A percentile compares a stretch with the other conserved stretches of the same genome.
Evolutionary conservation across 768 basidiomycete genomes (phyloP).

Genomic region (Lentinula lateritia): DNA sequence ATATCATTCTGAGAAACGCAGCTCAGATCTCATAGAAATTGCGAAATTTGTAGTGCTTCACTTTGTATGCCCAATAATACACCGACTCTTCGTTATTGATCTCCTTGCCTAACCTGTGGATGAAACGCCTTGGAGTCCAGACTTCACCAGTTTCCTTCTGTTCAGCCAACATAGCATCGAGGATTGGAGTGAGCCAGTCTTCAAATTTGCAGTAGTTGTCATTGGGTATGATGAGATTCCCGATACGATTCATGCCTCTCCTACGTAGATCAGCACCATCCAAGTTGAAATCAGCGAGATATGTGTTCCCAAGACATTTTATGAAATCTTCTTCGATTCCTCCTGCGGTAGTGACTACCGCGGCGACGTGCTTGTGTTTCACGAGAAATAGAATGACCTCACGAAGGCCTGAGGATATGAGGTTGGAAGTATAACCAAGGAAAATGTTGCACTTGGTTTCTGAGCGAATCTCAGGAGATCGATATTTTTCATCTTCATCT

Average conservation of each 20-base stretch:
- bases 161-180: constrained; percentile 86
- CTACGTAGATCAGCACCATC: constrained; percentile 84
- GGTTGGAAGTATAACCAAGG: constrained; percentile 96
- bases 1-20: constrained; percentile 76
- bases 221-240: constrained; percentile 94
- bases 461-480: constrained; percentile 53
- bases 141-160: constrained; percentile 63
- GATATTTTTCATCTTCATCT: constrained; percentile 66
- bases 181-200: constrained; percentile 96
- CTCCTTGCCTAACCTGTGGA: constrained; percentile 90
- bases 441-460: constrained; percentile 83
- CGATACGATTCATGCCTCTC: constrained; percentile 94
- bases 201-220: constrained; percentile 99
- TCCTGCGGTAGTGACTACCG: constrained; percentile 94
- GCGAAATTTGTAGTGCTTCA: constrained; percentile 35
- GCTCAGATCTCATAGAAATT: constrained; percentile 9
- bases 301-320: constrained; percentile 97
- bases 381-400: constrained; percentile 91
- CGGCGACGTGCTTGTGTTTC: constrained; percentile 85
- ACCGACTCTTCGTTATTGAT: constrained; percentile 96
- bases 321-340: constrained; percentile 99
- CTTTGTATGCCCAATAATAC: constrained; percentile 99
- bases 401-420: constrained; percentile 94
- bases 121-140: constrained; percentile 96
- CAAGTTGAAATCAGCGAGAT: constrained; percentile 88